phyloP scores from a whole-genome alignment of 345 rosid genomes.

The Boechera divaricarpa region DNA sequence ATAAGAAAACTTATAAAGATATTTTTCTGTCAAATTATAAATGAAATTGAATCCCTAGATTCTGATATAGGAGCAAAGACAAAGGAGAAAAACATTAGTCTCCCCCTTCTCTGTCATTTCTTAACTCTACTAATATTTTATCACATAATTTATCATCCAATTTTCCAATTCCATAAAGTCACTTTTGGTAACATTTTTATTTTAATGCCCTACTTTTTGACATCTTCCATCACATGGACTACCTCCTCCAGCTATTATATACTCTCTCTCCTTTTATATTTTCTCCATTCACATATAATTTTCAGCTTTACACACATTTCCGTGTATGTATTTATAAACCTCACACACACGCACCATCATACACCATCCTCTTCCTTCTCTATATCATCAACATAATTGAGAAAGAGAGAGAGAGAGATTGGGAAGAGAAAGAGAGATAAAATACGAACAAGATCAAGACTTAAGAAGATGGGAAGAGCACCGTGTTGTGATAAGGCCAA shows the following conservation, averaged over 20 bases:
- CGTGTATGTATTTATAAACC: slow-evolving; percentile 42
- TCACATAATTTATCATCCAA: slow-evolving; percentile 24
- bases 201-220: slow-evolving; percentile 51
- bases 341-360: slow-evolving; percentile 44
- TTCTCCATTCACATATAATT: slow-evolving; percentile 45
- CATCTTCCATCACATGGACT: slow-evolving; percentile 51
- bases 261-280: slow-evolving; percentile 31
- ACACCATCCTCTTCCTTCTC: slow-evolving; percentile 25
- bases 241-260: slow-evolving; percentile 73
- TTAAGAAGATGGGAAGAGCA: slow-evolving; percentile 77
- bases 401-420: background rate
- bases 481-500: slow-evolving; percentile 91
- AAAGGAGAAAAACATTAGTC: slow-evolving; percentile 56
- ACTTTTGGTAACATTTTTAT: slow-evolving; percentile 43
- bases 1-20: too few relatives aligned
- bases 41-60: slow-evolving; percentile 24
- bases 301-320: slow-evolving; percentile 30
- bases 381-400: slow-evolving; percentile 34
- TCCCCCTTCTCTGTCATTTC: slow-evolving; percentile 53
- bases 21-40: slow-evolving; percentile 14
- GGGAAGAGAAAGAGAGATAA: slow-evolving; percentile 2
- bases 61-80: slow-evolving; percentile 40
- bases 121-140: slow-evolving; percentile 40
- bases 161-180: slow-evolving; percentile 44
- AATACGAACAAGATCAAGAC: slow-evolving; percentile 25